Percentiles rank a stretch among this genome's conserved stretches.
phyloP scores from a whole-genome alignment of 192 early-diverging fungal genomes.

The Spizellomyces sp. region DNA sequence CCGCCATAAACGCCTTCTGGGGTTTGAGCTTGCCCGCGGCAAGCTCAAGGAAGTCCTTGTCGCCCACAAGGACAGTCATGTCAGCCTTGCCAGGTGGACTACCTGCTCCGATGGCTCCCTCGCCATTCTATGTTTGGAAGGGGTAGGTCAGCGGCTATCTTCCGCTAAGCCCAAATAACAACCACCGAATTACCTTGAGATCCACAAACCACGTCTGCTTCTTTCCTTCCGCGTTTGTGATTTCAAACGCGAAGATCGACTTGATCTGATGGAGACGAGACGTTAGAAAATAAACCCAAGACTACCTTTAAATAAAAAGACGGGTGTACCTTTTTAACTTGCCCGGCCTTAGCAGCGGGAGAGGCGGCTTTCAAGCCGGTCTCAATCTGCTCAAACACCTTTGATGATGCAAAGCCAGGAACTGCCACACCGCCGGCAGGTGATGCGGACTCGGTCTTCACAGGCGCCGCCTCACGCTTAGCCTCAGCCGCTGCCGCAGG shows the following conservation, averaged over 20 bases:
- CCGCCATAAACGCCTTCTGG: slow-evolving; percentile 90
- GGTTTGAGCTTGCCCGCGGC: slow-evolving; percentile 82
- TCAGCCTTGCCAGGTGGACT: slow-evolving; percentile 72
- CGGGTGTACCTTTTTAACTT: slow-evolving; percentile 21
- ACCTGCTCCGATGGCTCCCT: slow-evolving; percentile 59
- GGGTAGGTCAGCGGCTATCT: neutral
- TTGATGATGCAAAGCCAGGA: slow-evolving; percentile 75
- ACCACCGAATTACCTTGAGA: slow-evolving; percentile 53
- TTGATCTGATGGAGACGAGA: slow-evolving; percentile 52
- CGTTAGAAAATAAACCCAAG: neutral
- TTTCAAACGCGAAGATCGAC: slow-evolving; percentile 84
- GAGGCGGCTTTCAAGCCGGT: slow-evolving; percentile 34
- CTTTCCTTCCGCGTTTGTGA: slow-evolving; percentile 75
- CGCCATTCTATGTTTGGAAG: slow-evolving; percentile 6
- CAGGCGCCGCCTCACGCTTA: slow-evolving; percentile 38
- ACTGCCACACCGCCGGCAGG: slow-evolving; percentile 46
- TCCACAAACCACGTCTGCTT: slow-evolving; percentile 83
- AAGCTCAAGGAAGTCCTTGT: slow-evolving; percentile 82
- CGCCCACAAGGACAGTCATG: slow-evolving; percentile 69
- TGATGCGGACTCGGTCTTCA: neutral
- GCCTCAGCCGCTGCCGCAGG: slow-evolving; percentile 48
- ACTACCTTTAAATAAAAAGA: no score
- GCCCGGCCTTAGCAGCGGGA: neutral
- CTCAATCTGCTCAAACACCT: slow-evolving; percentile 70
- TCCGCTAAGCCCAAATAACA: slow-evolving; percentile 41